Conservation (phyloP, 2,329 filamentous ascomycete species). For the Exophiala calicioides region DNA sequence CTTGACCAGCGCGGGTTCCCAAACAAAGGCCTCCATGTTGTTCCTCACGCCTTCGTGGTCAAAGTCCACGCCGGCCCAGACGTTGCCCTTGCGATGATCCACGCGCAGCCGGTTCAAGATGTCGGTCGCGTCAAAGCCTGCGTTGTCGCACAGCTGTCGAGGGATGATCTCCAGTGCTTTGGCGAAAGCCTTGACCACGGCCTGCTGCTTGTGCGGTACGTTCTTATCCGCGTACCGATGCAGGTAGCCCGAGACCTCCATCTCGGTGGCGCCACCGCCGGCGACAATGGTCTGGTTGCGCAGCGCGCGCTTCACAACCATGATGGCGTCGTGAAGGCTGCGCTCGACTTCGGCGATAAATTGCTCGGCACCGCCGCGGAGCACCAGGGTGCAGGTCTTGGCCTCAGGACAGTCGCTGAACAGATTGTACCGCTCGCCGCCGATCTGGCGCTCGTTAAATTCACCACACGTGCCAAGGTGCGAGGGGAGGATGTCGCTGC, state of each 20-base stretch:
- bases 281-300: constrained; percentile 93
- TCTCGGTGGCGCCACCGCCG: constrained; percentile 90
- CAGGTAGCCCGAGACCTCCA: constrained; percentile 93
- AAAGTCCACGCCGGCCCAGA: constrained; percentile 97
- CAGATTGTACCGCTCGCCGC: constrained; percentile 96
- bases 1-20: constrained; percentile 96
- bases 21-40: constrained; percentile 94
- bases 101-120: constrained; percentile 95
- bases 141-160: constrained; percentile 96
- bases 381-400: constrained; percentile 93
- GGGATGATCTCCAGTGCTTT: constrained; percentile 97
- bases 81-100: constrained; percentile 89
- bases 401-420: constrained; percentile 94
- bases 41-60: constrained; percentile 85
- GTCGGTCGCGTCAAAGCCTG: constrained; percentile 96
- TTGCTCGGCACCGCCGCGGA: constrained; percentile 95
- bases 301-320: constrained; percentile 98
- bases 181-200: constrained; percentile 96
- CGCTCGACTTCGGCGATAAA: constrained; percentile 99
- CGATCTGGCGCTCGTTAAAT: constrained; percentile 97
- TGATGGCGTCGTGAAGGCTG: constrained; percentile 96
- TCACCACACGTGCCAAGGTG: constrained; percentile 86
- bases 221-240: constrained; percentile 91
- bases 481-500: constrained; percentile 85
- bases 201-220: constrained; percentile 91